Base-by-base conservation (phyloP, 2,329 filamentous ascomycete genomes). In the Clarireedia monteithiana region DNA sequence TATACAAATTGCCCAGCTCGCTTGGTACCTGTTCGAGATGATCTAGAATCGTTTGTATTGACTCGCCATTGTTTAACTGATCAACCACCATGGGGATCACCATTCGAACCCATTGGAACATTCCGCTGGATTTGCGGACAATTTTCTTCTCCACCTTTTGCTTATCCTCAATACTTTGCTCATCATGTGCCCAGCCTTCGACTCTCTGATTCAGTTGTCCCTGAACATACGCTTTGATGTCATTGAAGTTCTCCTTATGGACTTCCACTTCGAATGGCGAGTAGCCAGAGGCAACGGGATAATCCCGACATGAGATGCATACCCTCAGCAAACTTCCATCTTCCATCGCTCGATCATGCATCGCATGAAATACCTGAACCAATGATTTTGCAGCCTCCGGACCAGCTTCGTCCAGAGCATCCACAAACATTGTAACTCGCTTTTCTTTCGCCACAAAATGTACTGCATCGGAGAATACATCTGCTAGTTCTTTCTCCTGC, bases 101-200 rank as follows among this genome's bases (percentile, higher is more conserved):
- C 12, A 74, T 62, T n/a, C 34, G 50, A 0, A 71, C 70, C 73
- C 72, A 74, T 42, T 72, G 59, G 52, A 74, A 74, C 6, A 73
- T 55, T 1, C 71, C 71, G 0, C 50, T 12, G 1, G 71, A 67
- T 10, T 62, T 62, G 5, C 53, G 5, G 1, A 58, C 63, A 39
- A 74, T 70, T 0, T 60, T 17, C 3, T 57, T 26, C n/a, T 60
- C 24, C 42, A 70, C 59, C 0, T 46, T 20, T 4, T 6, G 27
- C 50, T 20, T 42, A 0, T 27, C 48, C 0, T 30, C 15, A 5
- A 2, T 53, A 2, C 40, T 12, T 7, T 26, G 34, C 7, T 53
- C 12, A 17, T 46, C 23, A 26, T 17, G 5, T 34, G 57, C 10
- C 9, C 12, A 24, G 53, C 58, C 27, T 3, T 0, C n/a, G 9